Percentiles rank a stretch among this genome's conserved stretches.
phyloP scores from a whole-genome alignment of 495 filamentous ascomycete genomes.

The Podospora comata region DNA sequence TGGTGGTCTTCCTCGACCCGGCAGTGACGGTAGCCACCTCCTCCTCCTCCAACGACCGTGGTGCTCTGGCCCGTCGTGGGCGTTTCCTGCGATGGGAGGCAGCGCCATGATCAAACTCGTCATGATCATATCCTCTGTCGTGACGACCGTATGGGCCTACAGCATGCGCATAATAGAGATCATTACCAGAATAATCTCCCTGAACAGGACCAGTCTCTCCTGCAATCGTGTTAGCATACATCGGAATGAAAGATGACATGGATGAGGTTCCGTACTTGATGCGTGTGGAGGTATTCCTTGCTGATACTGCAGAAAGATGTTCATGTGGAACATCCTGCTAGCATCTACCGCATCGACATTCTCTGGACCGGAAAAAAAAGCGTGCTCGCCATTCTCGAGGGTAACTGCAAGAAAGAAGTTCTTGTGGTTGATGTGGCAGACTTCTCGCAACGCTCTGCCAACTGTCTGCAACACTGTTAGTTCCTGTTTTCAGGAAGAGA shows the following conservation, averaged over 20 bases:
- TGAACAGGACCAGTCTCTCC: background rate
- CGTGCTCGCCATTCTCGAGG: constrained; percentile 32
- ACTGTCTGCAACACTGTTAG: constrained; percentile 35
- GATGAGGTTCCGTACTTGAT: background rate
- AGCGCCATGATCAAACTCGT: background rate
- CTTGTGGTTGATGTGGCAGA: constrained; percentile 37
- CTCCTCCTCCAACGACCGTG: constrained; percentile 6
- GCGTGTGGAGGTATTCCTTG: constrained; percentile 11
- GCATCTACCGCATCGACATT: constrained; percentile 27
- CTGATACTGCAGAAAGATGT: constrained; percentile 26
- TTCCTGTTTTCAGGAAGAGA: background rate
- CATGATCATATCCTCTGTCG: background rate
- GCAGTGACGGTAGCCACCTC: constrained; percentile 32
- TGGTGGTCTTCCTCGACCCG: constrained; percentile 24
- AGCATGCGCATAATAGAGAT: background rate
- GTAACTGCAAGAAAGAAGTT: constrained; percentile 39
- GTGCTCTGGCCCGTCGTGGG: background rate
- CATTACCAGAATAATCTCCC: background rate
- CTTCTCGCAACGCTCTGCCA: constrained; percentile 37
- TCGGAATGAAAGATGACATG: background rate
- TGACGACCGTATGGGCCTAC: background rate
- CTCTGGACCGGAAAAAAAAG: constrained; percentile 34
- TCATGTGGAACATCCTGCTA: constrained; percentile 34
- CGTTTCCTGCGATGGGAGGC: background rate
- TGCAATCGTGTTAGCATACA: background rate